These are phyloP conservation scores for Nigrospora osmanthi DNA, from an alignment of 2,329 filamentous ascomycete genomes.

Conservation along the genomic window DNA sequence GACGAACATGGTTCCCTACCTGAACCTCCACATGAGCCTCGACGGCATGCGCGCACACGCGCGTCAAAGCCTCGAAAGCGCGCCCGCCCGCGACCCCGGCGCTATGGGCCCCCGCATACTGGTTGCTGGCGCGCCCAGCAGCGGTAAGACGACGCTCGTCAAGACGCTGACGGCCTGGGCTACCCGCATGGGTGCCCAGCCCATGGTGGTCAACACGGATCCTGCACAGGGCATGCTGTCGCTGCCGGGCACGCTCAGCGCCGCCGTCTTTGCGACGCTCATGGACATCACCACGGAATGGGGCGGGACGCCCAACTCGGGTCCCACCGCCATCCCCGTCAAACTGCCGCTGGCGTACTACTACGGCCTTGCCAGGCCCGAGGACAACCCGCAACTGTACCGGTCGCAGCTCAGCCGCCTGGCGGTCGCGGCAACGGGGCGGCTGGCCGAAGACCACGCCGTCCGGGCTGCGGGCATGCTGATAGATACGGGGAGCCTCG, in stretches of 20 bases:
- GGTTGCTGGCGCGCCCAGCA: constrained; percentile 68
- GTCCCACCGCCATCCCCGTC: constrained; percentile 78
- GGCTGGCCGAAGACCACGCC: constrained; percentile 66
- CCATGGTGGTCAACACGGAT: constrained; percentile 78
- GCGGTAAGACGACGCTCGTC: constrained; percentile 76
- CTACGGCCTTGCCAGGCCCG: constrained; percentile 66
- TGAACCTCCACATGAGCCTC: constrained; percentile 84
- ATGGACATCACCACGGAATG: constrained; percentile 78
- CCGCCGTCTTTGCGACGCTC: constrained; percentile 78
- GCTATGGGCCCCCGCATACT: constrained; percentile 70
- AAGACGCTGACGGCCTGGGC: constrained; percentile 76
- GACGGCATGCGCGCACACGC: constrained; percentile 62
- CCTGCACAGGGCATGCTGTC: constrained; percentile 72
- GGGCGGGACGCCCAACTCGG: constrained; percentile 85
- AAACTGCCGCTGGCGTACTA: constrained; percentile 90
- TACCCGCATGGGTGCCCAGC: constrained; percentile 64
- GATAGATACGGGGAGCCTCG: constrained; percentile 72
- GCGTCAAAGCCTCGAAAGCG: constrained; percentile 26
- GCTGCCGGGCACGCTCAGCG: constrained; percentile 74
- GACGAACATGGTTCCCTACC: constrained; percentile 70
- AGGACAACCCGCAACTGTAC: constrained; percentile 67
- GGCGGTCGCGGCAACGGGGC: constrained; percentile 69
- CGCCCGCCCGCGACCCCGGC: constrained; percentile 5
- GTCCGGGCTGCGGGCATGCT: constrained; percentile 71
- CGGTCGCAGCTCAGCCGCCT: constrained; percentile 67